These are phyloP conservation scores for Thelonectria blattea DNA, from an alignment of 2,329 filamentous ascomycete species.

Conservation along the genomic window DNA sequence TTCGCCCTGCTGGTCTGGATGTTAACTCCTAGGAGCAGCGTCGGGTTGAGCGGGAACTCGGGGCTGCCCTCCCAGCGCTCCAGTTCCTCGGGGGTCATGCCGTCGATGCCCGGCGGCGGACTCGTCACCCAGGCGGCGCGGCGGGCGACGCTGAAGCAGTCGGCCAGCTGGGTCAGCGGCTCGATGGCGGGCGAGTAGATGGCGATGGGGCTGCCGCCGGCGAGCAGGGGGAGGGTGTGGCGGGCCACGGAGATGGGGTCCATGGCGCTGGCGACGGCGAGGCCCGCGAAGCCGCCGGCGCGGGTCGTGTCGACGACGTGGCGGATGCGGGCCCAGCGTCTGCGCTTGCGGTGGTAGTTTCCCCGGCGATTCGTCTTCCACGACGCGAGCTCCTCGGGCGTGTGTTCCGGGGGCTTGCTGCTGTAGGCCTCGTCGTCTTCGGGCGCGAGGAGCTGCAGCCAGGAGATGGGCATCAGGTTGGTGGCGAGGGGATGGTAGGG, in stretches of 20 bases:
- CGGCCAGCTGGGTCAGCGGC: slow-evolving; percentile 76
- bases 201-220: slow-evolving; percentile 82
- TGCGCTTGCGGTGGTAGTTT: slow-evolving; percentile 86
- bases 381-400: slow-evolving; percentile 65
- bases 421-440: slow-evolving; percentile 75
- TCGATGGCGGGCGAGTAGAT: slow-evolving; percentile 86
- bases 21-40: slow-evolving; percentile 76
- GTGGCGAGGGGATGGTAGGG: slow-evolving; percentile 79
- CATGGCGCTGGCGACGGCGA: slow-evolving; percentile 84
- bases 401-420: slow-evolving; percentile 64
- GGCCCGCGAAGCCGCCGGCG: slow-evolving; percentile 78
- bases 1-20: slow-evolving; percentile 82
- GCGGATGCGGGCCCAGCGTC: slow-evolving; percentile 77
- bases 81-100: slow-evolving; percentile 55
- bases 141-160: slow-evolving; percentile 82
- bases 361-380: slow-evolving; percentile 85
- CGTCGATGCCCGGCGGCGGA: slow-evolving; percentile 54
- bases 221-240: slow-evolving; percentile 77
- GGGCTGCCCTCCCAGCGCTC: slow-evolving; percentile 65
- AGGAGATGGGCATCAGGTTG: slow-evolving; percentile 84
- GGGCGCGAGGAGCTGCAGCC: slow-evolving; percentile 88
- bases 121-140: slow-evolving; percentile 74
- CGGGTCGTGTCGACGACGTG: slow-evolving; percentile 77
- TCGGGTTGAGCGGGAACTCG: slow-evolving; percentile 88
- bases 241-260: slow-evolving; percentile 78